Base-by-base conservation (phyloP, 1,284 basidiomycete genomes). In the Waitea zeae region DNA sequence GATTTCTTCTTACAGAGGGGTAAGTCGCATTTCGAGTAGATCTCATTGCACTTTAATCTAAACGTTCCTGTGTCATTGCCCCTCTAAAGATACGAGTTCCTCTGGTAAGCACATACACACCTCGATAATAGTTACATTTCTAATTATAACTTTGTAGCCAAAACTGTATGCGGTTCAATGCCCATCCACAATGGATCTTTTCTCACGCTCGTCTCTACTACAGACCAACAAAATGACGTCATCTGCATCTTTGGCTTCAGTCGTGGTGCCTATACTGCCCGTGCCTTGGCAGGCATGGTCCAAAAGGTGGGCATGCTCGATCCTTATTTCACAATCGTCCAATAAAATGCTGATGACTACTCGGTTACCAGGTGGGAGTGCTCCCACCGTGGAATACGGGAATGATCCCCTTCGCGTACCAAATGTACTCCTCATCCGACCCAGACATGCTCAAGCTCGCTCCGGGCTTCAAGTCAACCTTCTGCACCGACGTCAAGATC, bases 191-290 rank as follows among this genome's bases (percentile, higher is more conserved):
- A n/a, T n/a, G n/a, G n/a, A n/a, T 12, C 24, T 6, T 14, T n/a
- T 22, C 32, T 14, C 20, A 9, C 18, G 26, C 26, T 19, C 15
- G 12, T 3, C n/a, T 17, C 3, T 26, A 39, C n/a, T 20, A 39
- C 12, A 34, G 17, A 11, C n/a, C n/a, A 32, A 20, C 17, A 41
- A 61, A 59, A 59, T 7, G 68, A 70, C 46, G 61, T 63, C 36
- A 68, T 68, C 13, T 66, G 64, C 42, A 53, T 71, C 5, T 71
- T 71, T 44, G 68, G 68, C 2, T 79, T 78, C 50, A 74, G 68
- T n/a, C 62, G 74, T 4, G 75, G 75, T 3, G 72, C 73, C 17
- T 76, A 76, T 46, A 74, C 69, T 17, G 51, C 52, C 11, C 46
- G 48, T 35, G 63, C 62, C 17, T 48, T 69, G 3, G 67, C 65